phyloP scores from a whole-genome alignment of 2,329 filamentous ascomycete genomes.

The Colletotrichum abscissum region DNA sequence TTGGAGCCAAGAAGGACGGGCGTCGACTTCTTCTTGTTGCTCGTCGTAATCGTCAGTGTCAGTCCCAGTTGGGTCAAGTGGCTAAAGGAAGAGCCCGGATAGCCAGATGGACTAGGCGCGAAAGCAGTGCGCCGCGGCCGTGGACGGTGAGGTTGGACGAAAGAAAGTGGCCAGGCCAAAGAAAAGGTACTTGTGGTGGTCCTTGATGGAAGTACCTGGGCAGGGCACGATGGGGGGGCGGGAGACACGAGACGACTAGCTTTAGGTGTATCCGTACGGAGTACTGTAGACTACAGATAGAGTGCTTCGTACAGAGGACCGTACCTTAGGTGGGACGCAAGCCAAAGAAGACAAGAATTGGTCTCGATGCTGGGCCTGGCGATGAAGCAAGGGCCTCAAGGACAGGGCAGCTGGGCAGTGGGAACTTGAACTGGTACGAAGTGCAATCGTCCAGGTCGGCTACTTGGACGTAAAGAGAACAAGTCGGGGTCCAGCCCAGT shows the following conservation, averaged over 20 bases:
- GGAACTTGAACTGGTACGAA: background rate
- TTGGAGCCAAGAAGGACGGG: constrained; percentile 20
- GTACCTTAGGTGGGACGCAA: background rate
- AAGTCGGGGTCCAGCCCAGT: constrained; percentile 29
- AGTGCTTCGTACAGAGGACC: background rate
- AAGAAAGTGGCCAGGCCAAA: too few relatives aligned
- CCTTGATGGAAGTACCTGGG: background rate
- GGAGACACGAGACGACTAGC: background rate
- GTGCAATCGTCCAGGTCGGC: background rate
- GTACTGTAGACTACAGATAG: too few relatives aligned
- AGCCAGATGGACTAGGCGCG: constrained; percentile 14
- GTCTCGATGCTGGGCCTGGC: background rate
- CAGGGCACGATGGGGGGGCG: background rate
- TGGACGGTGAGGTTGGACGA: constrained; percentile 14
- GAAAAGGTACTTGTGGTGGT: background rate
- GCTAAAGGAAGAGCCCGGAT: constrained; percentile 15
- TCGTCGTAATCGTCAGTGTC: constrained; percentile 17
- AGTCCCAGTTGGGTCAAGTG: constrained; percentile 28
- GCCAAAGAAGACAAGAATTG: background rate
- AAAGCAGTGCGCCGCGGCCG: constrained; percentile 8
- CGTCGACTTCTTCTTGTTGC: background rate
- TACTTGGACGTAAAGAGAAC: background rate
- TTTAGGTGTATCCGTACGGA: background rate
- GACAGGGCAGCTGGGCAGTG: background rate
- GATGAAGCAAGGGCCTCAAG: background rate